phyloP scores from a whole-genome alignment of 2,329 filamentous ascomycete genomes.

The Chrysoporthe cubensis region DNA sequence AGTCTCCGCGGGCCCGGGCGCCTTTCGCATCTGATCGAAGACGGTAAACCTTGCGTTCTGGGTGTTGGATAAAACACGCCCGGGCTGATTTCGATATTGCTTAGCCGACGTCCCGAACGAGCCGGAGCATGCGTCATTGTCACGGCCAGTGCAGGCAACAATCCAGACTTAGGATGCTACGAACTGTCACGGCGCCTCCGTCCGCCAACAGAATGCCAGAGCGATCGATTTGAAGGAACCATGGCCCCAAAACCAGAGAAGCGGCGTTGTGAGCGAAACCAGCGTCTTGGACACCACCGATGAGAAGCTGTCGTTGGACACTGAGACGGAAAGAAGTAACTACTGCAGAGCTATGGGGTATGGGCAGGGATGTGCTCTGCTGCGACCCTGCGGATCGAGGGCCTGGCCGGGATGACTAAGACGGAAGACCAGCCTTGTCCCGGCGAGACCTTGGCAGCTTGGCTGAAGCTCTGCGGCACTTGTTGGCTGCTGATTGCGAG shows the following conservation, averaged over 20 bases:
- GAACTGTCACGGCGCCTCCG: neutral
- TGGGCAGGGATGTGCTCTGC: conserved; percentile 3
- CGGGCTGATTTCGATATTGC: neutral
- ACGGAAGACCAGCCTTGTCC: neutral
- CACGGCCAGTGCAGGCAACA: neutral
- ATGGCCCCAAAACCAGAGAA: neutral
- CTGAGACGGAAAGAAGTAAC: neutral
- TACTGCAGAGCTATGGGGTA: neutral
- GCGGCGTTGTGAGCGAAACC: neutral
- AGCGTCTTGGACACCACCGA: neutral
- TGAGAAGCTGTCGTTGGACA: neutral
- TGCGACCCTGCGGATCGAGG: neutral
- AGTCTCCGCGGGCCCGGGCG: neutral
- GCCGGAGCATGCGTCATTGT: neutral
- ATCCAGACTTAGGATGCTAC: neutral
- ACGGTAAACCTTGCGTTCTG: neutral
- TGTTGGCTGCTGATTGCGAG: neutral
- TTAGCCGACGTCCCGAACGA: neutral
- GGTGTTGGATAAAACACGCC: neutral
- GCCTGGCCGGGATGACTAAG: neutral
- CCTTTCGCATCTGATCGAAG: neutral
- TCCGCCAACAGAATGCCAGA: neutral
- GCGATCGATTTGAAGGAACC: neutral
- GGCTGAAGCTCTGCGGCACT: neutral
- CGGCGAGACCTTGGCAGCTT: neutral